phyloP scores from a whole-genome alignment of 495 filamentous ascomycete genomes.

The Letharia lupina region DNA sequence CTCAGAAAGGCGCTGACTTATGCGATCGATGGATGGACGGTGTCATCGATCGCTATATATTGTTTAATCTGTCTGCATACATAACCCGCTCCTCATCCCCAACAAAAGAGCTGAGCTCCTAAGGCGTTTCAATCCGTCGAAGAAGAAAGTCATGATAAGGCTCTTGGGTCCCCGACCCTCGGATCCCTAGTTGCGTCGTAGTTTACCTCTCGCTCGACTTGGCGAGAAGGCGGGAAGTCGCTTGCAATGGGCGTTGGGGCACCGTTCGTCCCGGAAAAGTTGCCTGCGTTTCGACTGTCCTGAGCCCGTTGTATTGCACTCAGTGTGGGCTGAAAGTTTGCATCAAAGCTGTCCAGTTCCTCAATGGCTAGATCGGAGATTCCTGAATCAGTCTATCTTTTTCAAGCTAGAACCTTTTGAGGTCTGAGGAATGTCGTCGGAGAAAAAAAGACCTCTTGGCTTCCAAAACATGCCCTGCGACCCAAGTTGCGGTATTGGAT shows the following conservation, averaged over 20 bases:
- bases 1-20: background rate
- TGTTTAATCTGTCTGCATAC: background rate
- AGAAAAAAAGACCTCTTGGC: background rate
- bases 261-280: background rate
- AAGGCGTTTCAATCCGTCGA: background rate
- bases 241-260: background rate
- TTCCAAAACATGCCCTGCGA: background rate
- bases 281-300: background rate
- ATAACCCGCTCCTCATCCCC: background rate
- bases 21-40: background rate
- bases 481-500: background rate
- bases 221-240: background rate
- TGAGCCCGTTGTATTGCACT: background rate
- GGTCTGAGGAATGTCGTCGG: background rate
- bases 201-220: background rate
- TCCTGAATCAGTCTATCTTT: background rate
- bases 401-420: background rate
- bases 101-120: background rate
- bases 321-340: background rate
- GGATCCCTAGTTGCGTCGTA: slow-evolving; percentile 3
- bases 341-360: background rate
- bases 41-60: background rate
- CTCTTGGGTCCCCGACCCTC: background rate
- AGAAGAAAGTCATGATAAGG: background rate
- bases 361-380: background rate